Evolutionary conservation across 306 rosid species (phyloP), one percentile per base, ranked within the genome.

Genomic region (Vigna nakashimae): DNA sequence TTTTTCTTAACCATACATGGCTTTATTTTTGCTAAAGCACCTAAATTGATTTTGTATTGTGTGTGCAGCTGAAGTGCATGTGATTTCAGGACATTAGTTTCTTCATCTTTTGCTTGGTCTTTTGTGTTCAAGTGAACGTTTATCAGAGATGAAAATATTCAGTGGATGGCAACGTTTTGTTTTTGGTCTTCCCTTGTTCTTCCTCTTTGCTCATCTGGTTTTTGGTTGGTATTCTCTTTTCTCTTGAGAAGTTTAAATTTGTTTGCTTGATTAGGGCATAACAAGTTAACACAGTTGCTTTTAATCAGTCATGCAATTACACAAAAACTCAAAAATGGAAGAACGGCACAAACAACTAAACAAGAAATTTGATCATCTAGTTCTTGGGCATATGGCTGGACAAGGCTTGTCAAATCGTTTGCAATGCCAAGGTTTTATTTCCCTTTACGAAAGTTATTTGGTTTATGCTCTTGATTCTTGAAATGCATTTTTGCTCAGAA

Each of bases 301-400:
- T 45, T 69, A 75, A 80, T 71, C 78, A 95, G 98, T 88, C 46
- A 57, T 77, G 84, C 88, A 92, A 69, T 83, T 91, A 90, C 84
- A 88, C 75, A 84, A 81, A 56, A 85, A 72, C 73, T 57, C 91
- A 65, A 74, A 77, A 60, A 43, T 74, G 73, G 80, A 69, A 78
- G 85, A 82, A 76, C 76, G 80, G 40, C 89, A 43, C 64, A 81
- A 78, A 63, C 86, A 89, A 79, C 72, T 77, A 20, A 81, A 71
- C 85, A 89, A 74, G 64, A 94, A 92, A 88, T 84, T 79, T 57
- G 92, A 92, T 83, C 96, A 91, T 86, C 83, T 92, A 63, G 84
- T 91, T 82, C 88, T 95, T 63, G 99, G 99, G 50, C 95, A 93
- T 73, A 92, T 96, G 81, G 90, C 97, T 71, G 99, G 99, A 32